Conservation (phyloP, 208 protist species). For the Angomonas ambiguus region DNA sequence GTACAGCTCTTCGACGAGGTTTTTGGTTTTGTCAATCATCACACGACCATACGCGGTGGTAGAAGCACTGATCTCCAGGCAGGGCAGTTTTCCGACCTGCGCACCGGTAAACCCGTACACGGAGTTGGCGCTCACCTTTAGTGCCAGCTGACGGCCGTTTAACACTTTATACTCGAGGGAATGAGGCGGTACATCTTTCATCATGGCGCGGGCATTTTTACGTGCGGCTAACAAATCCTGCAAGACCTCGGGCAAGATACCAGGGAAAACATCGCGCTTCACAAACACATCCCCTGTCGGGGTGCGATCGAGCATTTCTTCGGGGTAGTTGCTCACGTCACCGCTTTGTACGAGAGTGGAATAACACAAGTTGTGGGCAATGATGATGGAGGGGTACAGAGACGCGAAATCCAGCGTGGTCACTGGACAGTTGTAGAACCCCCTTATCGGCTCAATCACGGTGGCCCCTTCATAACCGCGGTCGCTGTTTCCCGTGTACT, state of each 20-base stretch:
- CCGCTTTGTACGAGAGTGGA: conserved; percentile 75
- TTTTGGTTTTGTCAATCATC: conserved; percentile 98
- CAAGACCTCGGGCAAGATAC: conserved; percentile 85
- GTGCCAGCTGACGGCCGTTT: conserved; percentile 98
- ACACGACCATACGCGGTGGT: conserved; percentile 98
- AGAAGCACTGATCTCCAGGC: conserved; percentile 93
- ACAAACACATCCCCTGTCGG: conserved; percentile 81
- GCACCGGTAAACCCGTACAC: conserved; percentile 99
- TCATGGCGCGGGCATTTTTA: conserved; percentile 70
- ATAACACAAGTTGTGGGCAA: conserved; percentile 99
- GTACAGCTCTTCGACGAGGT: conserved; percentile 93
- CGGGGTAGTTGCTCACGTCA: conserved; percentile 87
- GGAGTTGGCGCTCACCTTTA: conserved; percentile 99
- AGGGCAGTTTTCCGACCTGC: conserved; percentile 98
- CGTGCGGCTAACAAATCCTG: conserved; percentile 75
- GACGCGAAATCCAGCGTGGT: conserved; percentile 99
- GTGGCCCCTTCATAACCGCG: conserved; percentile 96
- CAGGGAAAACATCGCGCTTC: conserved; percentile 63
- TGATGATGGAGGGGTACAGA: conserved; percentile 99
- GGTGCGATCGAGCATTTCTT: conserved; percentile 56
- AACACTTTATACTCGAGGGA: conserved; percentile 90
- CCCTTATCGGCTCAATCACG: conserved; percentile 97
- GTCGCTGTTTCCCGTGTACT: conserved; percentile 56
- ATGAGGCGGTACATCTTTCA: conserved; percentile 78
- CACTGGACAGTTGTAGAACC: conserved; percentile 98